Base-by-base conservation (phyloP, 2,329 filamentous ascomycete genomes). In the Xylogone sp. region DNA sequence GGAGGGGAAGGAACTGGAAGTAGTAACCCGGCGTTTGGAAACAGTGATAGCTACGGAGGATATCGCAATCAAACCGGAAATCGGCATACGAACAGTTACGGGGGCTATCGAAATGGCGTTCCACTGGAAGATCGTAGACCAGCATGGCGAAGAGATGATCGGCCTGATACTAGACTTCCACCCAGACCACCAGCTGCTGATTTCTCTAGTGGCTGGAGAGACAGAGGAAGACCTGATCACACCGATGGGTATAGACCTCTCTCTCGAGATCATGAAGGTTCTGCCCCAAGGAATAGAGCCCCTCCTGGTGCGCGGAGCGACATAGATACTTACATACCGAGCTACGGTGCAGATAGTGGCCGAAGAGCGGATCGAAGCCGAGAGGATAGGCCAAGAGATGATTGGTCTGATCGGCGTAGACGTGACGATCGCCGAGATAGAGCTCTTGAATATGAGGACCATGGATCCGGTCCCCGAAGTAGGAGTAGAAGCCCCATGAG, bases 301-400 rank as follows among this genome's bases (percentile, higher is more conserved):
- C 60, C 56, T n/a, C 59, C 53, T 4, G 52, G 60, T 21, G 57
- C 56, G 21, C 59, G 60, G 42, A 62, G 62, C 3, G 68, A 70
- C 46, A 64, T 74, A 6, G 76, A 79, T 58, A 77, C 75, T 0
- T 79, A 79, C 56, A 76, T 78, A 20, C 76, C 76, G 9, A 71
- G 68, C 43, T 78, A 78, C 48, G 65, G 69, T 19, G 59, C 65
- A 3, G 73, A 73, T 19, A 62, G 63, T 18, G 61, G 59, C 20
- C 54, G 63, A 52, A 42, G 49, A 10, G 24, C 10, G 5, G 24
- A 27, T 27, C 24, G 24, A 42, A 42, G 43, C 10, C 24, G 52
- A 45, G 47, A 49, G 43, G 48, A 51, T 51, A 20, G 60, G 24
- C 65, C 65, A 3, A 62, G 71, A 46, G 71, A 74, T 9, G 73